phyloP scores from a whole-genome alignment of 495 filamentous ascomycete species.

The Lasiosphaeria hispida region DNA sequence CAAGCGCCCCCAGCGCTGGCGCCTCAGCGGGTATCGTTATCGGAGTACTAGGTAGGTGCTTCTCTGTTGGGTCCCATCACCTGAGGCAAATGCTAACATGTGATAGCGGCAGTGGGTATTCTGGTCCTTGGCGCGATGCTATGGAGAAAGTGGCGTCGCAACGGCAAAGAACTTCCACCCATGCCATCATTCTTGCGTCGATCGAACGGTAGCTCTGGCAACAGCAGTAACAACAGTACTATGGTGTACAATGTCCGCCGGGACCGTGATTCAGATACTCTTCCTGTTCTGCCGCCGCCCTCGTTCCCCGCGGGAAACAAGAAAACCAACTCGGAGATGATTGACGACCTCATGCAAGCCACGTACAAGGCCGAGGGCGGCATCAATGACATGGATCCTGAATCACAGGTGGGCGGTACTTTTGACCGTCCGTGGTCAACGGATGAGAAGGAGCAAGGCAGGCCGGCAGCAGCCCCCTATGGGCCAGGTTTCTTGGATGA shows the following conservation, averaged over 20 bases:
- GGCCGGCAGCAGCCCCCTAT: neutral
- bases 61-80: neutral
- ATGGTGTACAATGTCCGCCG: neutral
- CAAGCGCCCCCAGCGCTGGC: neutral
- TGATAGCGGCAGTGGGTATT: conserved; percentile 17
- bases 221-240: neutral
- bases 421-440: neutral
- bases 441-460: neutral
- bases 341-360: conserved; percentile 28
- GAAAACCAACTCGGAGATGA: conserved; percentile 29
- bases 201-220: neutral
- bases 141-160: conserved; percentile 19
- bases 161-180: conserved; percentile 14
- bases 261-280: neutral
- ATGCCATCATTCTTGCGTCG: conserved; percentile 11
- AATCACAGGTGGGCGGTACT: neutral
- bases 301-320: neutral
- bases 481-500: conserved; percentile 18
- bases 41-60: conserved; percentile 20
- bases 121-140: conserved; percentile 14
- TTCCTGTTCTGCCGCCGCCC: conserved; percentile 1
- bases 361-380: conserved; percentile 24
- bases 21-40: conserved; percentile 21
- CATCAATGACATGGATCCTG: conserved; percentile 13
- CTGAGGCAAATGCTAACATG: conserved; percentile 1